phyloP scores from a whole-genome alignment of 192 early-diverging fungal genomes.

The Chytriomyces confervae region DNA sequence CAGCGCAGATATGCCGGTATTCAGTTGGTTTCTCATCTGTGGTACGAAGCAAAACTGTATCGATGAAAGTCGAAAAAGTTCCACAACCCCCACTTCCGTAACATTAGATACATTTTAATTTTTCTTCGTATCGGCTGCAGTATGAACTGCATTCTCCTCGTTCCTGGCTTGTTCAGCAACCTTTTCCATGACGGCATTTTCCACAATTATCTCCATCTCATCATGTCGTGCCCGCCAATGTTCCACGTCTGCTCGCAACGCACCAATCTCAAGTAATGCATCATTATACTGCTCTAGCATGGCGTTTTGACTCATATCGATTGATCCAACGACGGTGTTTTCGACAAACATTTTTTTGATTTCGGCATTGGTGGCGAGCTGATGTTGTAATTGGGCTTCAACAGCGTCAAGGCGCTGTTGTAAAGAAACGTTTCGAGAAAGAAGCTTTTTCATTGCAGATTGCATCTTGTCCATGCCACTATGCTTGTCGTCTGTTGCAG shows the following conservation, averaged over 20 bases:
- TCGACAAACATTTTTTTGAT: slow-evolving; percentile 40
- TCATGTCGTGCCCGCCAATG: slow-evolving; percentile 34
- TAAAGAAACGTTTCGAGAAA: slow-evolving; percentile 23
- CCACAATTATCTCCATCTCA: slow-evolving; percentile 40
- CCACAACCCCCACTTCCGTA: no score
- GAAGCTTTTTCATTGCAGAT: slow-evolving; percentile 33
- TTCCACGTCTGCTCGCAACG: slow-evolving; percentile 33
- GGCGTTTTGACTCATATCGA: neutral
- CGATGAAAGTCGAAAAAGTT: no score
- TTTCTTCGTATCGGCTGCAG: no score
- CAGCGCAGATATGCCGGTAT: no score
- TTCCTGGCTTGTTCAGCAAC: neutral
- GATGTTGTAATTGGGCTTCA: slow-evolving; percentile 34
- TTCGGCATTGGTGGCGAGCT: slow-evolving; percentile 33
- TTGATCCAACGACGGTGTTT: neutral
- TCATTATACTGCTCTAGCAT: slow-evolving; percentile 40
- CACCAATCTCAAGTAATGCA: slow-evolving; percentile 41
- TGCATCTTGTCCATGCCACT: slow-evolving; percentile 11
- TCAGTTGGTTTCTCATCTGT: no score
- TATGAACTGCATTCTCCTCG: no score
- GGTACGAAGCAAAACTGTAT: no score
- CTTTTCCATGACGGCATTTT: slow-evolving; percentile 27
- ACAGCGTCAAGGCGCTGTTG: slow-evolving; percentile 30
- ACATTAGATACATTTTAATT: no score
- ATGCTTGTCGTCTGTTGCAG: neutral